These are phyloP conservation scores for Neofusicoccum umdonicola DNA, from an alignment of 2,329 filamentous ascomycete species.

Conservation along the genomic window DNA sequence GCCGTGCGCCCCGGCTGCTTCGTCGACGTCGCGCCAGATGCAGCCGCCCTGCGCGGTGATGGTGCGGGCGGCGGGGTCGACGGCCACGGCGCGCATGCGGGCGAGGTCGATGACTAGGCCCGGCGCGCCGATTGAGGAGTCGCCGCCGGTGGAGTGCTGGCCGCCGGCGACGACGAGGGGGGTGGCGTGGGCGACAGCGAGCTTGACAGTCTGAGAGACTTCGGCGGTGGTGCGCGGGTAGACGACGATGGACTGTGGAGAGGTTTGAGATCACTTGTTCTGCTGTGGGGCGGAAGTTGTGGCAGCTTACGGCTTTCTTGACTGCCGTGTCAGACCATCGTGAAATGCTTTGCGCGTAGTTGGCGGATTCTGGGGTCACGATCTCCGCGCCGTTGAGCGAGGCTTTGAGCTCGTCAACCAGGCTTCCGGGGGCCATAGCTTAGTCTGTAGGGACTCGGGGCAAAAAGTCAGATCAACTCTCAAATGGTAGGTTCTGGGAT, in stretches of 20 bases:
- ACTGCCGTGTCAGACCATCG: slow-evolving; percentile 23
- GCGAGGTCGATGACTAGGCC: slow-evolving; percentile 57
- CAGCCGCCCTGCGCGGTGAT: slow-evolving; percentile 54
- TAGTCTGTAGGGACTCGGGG: too few relatives aligned
- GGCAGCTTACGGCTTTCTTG: slow-evolving; percentile 21
- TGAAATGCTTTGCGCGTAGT: slow-evolving; percentile 21
- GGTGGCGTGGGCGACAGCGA: slow-evolving; percentile 33
- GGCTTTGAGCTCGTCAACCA: background rate
- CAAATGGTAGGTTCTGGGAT: too few relatives aligned
- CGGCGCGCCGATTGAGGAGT: slow-evolving; percentile 46
- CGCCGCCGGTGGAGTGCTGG: slow-evolving; percentile 55
- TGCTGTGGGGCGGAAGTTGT: background rate
- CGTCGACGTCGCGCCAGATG: slow-evolving; percentile 55
- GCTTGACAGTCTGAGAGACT: background rate
- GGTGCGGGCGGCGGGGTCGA: slow-evolving; percentile 41
- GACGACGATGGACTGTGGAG: background rate
- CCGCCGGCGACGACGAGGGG: slow-evolving; percentile 56
- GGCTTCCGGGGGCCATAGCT: background rate
- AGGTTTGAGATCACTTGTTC: background rate
- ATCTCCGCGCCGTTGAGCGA: slow-evolving; percentile 13
- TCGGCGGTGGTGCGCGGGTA: background rate
- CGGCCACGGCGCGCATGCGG: slow-evolving; percentile 50
- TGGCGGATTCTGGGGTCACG: slow-evolving; percentile 19
- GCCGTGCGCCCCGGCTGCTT: slow-evolving; percentile 47
- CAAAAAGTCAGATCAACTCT: too few relatives aligned